Evolutionary conservation across 2,329 filamentous ascomycete species (phyloP), one percentile per base, ranked within the genome.

Genomic region (Rhexocercosporidium sp.): DNA sequence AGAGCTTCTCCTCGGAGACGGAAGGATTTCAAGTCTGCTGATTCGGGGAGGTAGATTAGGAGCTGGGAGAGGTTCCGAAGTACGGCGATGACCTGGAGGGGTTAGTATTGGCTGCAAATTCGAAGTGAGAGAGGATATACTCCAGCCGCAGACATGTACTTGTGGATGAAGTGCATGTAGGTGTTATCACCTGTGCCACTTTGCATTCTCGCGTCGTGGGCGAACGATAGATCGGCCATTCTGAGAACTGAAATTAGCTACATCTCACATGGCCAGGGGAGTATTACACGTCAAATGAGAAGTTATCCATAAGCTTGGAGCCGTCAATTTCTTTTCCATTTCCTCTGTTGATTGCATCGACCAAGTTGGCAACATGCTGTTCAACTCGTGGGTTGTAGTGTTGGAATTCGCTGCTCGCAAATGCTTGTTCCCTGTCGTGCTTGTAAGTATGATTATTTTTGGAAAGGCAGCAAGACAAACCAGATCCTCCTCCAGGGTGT

Each of bases 271-370:
- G 22, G 14, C 20, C 8, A 57, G 20, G 14, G 16, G 25, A 34
- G n/a, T 27, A 22, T 53, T 56, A 71, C 70, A 70, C 66, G 41
- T 70, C 70, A 37, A 71, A 71, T 14, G 65, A 51, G 22, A 71
- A 39, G 25, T 66, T 53, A 6, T 67, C 65, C 47, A 69, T 62
- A 12, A 64, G 37, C 16, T 65, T 66, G 2, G 66, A 51, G 8
- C 61, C 27, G n/a, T 70, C 56, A 0, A 70, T 31, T 22, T 71
- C 68, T 34, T 66, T 25, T 18, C 51, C 25, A 16, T 59, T 29
- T 3, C 51, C 18, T n/a, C 29, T 34, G 4, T 54, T 18, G 3
- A 71, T 62, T 20, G 64, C 60, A 18, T 61, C 37, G 12, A 66
- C 25, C 18, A 70, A 56, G 27, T 68, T 65, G 3, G 61, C 46